A percentile compares a stretch with the other conserved stretches of the same genome.
Conservation (phyloP, 2,329 filamentous ascomycete species). For the Tolypocladium tropicale region DNA sequence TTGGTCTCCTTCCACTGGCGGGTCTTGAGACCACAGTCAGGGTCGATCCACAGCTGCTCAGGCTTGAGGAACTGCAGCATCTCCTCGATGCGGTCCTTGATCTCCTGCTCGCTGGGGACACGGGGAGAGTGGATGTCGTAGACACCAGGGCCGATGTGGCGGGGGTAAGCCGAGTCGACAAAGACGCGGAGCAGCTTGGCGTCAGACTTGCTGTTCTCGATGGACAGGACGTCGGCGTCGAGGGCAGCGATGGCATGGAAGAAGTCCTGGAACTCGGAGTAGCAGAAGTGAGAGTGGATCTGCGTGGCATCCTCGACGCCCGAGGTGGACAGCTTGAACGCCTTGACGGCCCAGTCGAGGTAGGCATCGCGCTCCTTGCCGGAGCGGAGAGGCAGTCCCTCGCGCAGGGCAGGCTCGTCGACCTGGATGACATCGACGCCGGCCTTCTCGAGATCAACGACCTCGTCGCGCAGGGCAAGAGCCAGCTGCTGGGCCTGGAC, state of each 20-base stretch:
- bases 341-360: conserved; percentile 93
- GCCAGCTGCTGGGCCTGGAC: conserved; percentile 98
- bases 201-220: conserved; percentile 99
- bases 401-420: conserved; percentile 96
- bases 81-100: conserved; percentile 94
- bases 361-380: conserved; percentile 95
- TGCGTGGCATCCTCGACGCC: conserved; percentile 93
- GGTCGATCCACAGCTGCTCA: conserved; percentile 99
- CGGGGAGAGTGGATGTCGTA: conserved; percentile 99
- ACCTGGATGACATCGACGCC: conserved; percentile 98
- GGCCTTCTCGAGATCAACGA: conserved; percentile 93
- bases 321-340: conserved; percentile 90
- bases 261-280: conserved; percentile 99
- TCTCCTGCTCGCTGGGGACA: conserved; percentile 95
- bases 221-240: conserved; percentile 95
- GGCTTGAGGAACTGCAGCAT: conserved; percentile 97
- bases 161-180: conserved; percentile 91
- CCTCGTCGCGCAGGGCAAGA: conserved; percentile 95
- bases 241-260: conserved; percentile 99
- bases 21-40: conserved; percentile 98
- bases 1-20: conserved; percentile 98
- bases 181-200: conserved; percentile 99
- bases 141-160: conserved; percentile 97
- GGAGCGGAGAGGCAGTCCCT: conserved; percentile 92
- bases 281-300: conserved; percentile 99